Evolutionary conservation across 169 alveolate species (phyloP).

Genomic region (Cryptosporidium canis): DNA sequence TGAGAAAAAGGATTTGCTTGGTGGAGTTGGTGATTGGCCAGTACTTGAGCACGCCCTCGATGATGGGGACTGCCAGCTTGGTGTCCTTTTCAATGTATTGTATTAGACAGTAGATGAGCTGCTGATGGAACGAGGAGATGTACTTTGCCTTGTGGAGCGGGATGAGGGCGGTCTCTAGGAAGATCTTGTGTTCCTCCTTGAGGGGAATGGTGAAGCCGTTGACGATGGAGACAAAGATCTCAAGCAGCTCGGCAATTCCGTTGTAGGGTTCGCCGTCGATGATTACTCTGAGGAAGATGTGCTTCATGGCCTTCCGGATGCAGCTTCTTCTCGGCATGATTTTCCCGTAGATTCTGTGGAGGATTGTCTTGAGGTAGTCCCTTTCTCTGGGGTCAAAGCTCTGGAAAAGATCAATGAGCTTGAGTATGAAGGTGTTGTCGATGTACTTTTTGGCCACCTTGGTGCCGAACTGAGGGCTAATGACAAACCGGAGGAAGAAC

Average conservation of each 20-base stretch:
- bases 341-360: slow-evolving; percentile 93
- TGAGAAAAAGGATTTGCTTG: slow-evolving; percentile 93
- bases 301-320: slow-evolving; percentile 95
- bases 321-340: slow-evolving; percentile 90
- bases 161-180: slow-evolving; percentile 92
- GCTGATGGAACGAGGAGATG: slow-evolving; percentile 92
- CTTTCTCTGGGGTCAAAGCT: slow-evolving; percentile 96
- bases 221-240: slow-evolving; percentile 93
- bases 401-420: slow-evolving; percentile 85
- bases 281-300: slow-evolving; percentile 91
- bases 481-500: slow-evolving; percentile 86
- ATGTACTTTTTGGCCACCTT: slow-evolving; percentile 86
- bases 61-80: slow-evolving; percentile 91
- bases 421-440: slow-evolving; percentile 84
- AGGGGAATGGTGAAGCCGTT: slow-evolving; percentile 98
- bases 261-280: slow-evolving; percentile 93
- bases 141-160: slow-evolving; percentile 96
- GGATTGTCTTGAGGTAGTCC: slow-evolving; percentile 93
- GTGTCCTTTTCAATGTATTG: slow-evolving; percentile 95
- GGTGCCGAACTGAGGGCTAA: slow-evolving; percentile 86
- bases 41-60: slow-evolving; percentile 91
- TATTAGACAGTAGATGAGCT: slow-evolving; percentile 93
- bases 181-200: slow-evolving; percentile 96
- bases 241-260: slow-evolving; percentile 96
- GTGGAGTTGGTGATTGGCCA: slow-evolving; percentile 98